A percentile compares a stretch with the other conserved stretches of the same genome.
Evolutionary conservation across 768 basidiomycete species (phyloP).

Genomic region (Mycena alexandri): DNA sequence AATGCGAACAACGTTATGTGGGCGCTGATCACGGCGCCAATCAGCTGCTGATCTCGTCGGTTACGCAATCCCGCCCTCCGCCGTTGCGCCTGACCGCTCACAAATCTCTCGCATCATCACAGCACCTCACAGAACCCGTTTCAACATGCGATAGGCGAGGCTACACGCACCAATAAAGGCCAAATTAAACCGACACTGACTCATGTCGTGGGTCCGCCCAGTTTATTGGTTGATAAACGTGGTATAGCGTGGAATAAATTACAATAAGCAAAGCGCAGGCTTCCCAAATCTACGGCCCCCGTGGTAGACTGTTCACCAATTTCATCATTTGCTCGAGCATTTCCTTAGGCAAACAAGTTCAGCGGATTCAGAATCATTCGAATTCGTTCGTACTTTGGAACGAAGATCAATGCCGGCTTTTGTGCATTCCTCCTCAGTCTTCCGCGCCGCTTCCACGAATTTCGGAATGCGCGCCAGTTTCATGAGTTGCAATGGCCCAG

Average conservation of each 20-base stretch:
- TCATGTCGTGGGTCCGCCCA: background rate
- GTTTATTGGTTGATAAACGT: background rate
- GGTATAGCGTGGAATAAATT: no score
- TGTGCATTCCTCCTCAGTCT: conserved; percentile 62
- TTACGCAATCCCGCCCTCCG: conserved; percentile 24
- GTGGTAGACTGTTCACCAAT: conserved; percentile 39
- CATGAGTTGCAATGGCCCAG: conserved; percentile 59
- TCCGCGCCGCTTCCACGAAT: conserved; percentile 62
- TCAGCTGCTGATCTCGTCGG: conserved; percentile 19
- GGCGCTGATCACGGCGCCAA: background rate
- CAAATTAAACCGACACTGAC: conserved; percentile 7
- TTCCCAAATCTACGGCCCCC: conserved; percentile 9
- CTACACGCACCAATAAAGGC: background rate
- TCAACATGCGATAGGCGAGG: no score
- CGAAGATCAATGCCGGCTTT: conserved; percentile 72
- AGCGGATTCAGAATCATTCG: background rate
- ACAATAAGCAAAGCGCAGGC: no score
- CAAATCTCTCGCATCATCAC: background rate
- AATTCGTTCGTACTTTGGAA: conserved; percentile 58
- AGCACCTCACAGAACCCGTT: no score
- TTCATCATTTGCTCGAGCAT: conserved; percentile 59
- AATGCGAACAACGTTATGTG: conserved; percentile 2
- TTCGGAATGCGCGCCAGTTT: conserved; percentile 65
- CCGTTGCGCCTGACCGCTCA: background rate
- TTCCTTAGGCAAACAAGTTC: conserved; percentile 51